Evolutionary conservation across 192 early-diverging fungal species (phyloP).

Genomic region (Mortierella alpina): DNA sequence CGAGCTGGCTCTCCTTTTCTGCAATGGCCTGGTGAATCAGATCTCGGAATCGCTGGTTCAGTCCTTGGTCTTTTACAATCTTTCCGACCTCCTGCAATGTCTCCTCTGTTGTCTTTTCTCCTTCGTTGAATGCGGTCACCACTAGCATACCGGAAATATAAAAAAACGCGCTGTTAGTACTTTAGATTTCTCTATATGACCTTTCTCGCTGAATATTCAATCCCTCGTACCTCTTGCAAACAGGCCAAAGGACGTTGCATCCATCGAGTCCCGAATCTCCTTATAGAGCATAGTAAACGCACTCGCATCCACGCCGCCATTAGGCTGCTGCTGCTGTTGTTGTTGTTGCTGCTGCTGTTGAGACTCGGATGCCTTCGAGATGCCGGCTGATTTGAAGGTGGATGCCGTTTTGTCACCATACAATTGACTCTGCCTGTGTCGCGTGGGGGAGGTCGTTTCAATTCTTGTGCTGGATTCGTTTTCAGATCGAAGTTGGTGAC

Average conservation of each 20-base stretch:
- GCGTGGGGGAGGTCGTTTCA: not conserved
- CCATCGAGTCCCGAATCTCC: constrained; percentile 54
- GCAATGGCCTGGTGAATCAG: constrained; percentile 47
- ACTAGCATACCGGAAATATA: constrained; percentile 9
- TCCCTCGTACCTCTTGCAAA: constrained; percentile 38
- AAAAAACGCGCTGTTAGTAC: not conserved
- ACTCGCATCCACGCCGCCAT: constrained; percentile 36
- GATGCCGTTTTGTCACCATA: not conserved
- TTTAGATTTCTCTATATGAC: no score
- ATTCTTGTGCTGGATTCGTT: constrained; percentile 29
- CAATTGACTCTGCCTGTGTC: constrained; percentile 1
- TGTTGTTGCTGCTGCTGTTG: not conserved
- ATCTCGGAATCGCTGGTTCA: constrained; percentile 46
- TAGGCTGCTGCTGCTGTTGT: constrained; percentile 1
- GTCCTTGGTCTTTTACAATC: constrained; percentile 35
- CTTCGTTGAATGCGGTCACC: constrained; percentile 46
- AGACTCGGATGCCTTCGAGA: not conserved
- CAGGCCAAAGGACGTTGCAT: constrained; percentile 38
- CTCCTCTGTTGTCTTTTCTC: constrained; percentile 49
- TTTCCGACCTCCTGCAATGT: constrained; percentile 40
- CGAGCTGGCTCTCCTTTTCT: constrained; percentile 39
- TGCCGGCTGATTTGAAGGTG: no score
- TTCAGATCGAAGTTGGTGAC: not conserved
- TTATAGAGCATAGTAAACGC: constrained; percentile 49
- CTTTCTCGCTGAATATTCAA: not conserved